Evolutionary conservation across 331 rosid species (phyloP).

Genomic region (Telfairia occidentalis): DNA sequence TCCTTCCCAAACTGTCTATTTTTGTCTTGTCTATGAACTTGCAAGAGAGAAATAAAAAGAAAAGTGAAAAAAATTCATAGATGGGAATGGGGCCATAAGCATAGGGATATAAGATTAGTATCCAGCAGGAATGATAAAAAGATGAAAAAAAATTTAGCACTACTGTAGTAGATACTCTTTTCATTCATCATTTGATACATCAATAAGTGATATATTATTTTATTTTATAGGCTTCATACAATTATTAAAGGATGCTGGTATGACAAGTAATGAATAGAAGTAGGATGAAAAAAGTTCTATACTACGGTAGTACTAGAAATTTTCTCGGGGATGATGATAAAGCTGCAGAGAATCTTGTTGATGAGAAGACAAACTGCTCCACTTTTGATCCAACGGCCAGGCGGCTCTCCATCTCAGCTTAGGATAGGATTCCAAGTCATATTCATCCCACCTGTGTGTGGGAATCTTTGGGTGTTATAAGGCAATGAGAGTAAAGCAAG

Average conservation of each 20-base stretch:
- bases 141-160: too few relatives aligned
- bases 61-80: neutral
- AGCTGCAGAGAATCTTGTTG: neutral
- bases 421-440: constrained; percentile 4
- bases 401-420: neutral
- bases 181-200: too few relatives aligned
- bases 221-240: too few relatives aligned
- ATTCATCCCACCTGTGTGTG: neutral
- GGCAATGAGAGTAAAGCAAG: neutral
- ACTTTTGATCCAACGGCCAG: neutral
- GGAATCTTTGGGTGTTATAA: neutral
- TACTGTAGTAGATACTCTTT: too few relatives aligned
- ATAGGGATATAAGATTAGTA: neutral
- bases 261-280: too few relatives aligned
- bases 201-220: too few relatives aligned
- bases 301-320: too few relatives aligned
- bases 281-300: too few relatives aligned
- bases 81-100: neutral
- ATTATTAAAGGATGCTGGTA: too few relatives aligned
- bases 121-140: too few relatives aligned
- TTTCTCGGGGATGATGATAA: too few relatives aligned
- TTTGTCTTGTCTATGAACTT: constrained; percentile 1
- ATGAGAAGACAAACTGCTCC: neutral
- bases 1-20: neutral
- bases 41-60: neutral